Percentiles rank a stretch among this genome's conserved stretches.
phyloP scores from a whole-genome alignment of 148 eudicot genomes.

The Fagopyrum homotropicum region DNA sequence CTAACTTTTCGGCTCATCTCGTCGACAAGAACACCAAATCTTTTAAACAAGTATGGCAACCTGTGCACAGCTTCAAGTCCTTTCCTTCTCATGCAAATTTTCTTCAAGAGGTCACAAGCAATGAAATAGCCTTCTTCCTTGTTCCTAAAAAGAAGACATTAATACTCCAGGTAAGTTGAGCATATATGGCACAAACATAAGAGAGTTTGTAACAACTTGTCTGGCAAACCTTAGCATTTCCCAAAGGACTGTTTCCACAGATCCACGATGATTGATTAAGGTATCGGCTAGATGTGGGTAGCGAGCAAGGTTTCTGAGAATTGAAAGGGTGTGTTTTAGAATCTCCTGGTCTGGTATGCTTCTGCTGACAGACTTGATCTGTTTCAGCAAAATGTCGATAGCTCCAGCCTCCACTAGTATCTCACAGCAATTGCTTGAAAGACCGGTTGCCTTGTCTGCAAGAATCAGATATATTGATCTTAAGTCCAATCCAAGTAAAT shows the following conservation, averaged over 20 bases:
- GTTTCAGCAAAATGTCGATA: slow-evolving; percentile 52
- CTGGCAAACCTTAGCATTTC: slow-evolving; percentile 59
- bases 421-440: slow-evolving; percentile 86
- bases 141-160: slow-evolving; percentile 40
- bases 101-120: slow-evolving; percentile 65
- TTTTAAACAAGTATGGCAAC: slow-evolving; percentile 53
- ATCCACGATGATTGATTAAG: slow-evolving; percentile 42
- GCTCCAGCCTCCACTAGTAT: slow-evolving; percentile 89
- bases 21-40: slow-evolving; percentile 58
- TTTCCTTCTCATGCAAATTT: slow-evolving; percentile 39
- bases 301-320: slow-evolving; percentile 71
- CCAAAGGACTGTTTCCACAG: slow-evolving; percentile 46
- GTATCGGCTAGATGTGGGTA: slow-evolving; percentile 58
- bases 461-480: background rate
- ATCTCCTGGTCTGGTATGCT: slow-evolving; percentile 96
- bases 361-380: slow-evolving; percentile 75
- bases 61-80: slow-evolving; percentile 39
- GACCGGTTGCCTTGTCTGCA: slow-evolving; percentile 71
- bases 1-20: slow-evolving; percentile 59
- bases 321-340: slow-evolving; percentile 69
- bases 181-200: background rate
- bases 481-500: background rate
- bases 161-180: background rate
- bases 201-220: background rate
- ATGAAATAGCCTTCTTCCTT: slow-evolving; percentile 85